These are phyloP conservation scores for Flammula alnicola DNA, from an alignment of 1,284 basidiomycete species.

Conservation along the genomic window DNA sequence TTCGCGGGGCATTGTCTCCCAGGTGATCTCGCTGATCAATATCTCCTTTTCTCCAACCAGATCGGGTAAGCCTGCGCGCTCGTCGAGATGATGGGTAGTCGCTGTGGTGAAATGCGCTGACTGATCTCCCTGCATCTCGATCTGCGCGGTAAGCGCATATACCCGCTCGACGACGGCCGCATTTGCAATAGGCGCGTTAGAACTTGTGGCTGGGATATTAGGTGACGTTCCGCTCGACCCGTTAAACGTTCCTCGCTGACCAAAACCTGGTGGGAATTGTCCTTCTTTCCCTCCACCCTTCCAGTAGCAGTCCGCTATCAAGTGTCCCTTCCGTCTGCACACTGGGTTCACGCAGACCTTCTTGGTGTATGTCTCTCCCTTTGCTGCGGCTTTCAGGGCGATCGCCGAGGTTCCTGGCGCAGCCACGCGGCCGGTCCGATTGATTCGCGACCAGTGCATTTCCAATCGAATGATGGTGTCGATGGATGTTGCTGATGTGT, in stretches of 20 bases:
- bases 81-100: not conserved
- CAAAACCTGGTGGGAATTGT: slow-evolving; percentile 28
- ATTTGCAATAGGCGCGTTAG: slow-evolving; percentile 1
- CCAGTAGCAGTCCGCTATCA: slow-evolving; percentile 30
- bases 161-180: not conserved
- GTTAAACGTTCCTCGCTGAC: slow-evolving; percentile 5
- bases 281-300: slow-evolving; percentile 32
- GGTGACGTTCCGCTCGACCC: not conserved
- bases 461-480: slow-evolving; percentile 20
- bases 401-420: not conserved
- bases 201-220: not conserved
- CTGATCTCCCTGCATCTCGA: too few relatives aligned
- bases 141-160: slow-evolving; percentile 8
- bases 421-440: not conserved
- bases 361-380: not conserved
- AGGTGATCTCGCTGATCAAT: too few relatives aligned
- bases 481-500: slow-evolving; percentile 6
- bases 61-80: too few relatives aligned
- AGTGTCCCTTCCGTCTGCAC: slow-evolving; percentile 24
- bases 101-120: not conserved
- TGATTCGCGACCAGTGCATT: slow-evolving; percentile 18
- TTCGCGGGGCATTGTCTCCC: too few relatives aligned
- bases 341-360: slow-evolving; percentile 15
- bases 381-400: slow-evolving; percentile 9
- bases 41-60: too few relatives aligned